phyloP scores from a whole-genome alignment of 306 rosid species.

The Prunus mira region DNA sequence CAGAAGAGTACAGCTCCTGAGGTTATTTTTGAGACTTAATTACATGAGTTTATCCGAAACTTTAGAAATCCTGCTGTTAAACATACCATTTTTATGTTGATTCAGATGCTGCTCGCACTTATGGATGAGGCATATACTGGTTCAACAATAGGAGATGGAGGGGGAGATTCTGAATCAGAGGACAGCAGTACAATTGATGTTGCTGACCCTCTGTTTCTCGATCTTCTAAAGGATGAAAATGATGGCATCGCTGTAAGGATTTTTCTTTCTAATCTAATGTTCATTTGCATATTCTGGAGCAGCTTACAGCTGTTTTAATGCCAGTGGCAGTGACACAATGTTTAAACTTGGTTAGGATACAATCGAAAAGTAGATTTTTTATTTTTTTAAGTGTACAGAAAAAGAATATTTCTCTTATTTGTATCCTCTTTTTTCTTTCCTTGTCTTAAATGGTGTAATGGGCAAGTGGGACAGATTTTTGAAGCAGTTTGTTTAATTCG shows the following conservation, averaged over 20 bases:
- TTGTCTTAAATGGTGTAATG: slow-evolving; percentile 1
- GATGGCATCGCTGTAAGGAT: slow-evolving; percentile 87
- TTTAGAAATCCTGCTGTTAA: slow-evolving; percentile 16
- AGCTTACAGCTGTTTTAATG: not conserved
- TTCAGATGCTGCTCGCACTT: slow-evolving; percentile 93
- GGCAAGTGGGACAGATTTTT: not conserved
- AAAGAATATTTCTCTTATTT: not conserved
- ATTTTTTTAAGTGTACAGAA: not conserved
- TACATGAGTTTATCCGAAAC: slow-evolving; percentile 10
- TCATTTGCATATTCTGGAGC: not conserved
- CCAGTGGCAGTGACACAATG: not conserved
- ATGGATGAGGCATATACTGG: slow-evolving; percentile 99
- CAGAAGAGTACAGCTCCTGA: slow-evolving; percentile 94
- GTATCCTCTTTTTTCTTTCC: not conserved
- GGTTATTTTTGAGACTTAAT: slow-evolving; percentile 43
- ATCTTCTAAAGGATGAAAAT: slow-evolving; percentile 94
- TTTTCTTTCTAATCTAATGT: slow-evolving; percentile 14
- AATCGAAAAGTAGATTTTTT: not conserved
- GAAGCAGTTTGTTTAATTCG: not conserved
- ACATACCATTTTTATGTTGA: slow-evolving; percentile 15
- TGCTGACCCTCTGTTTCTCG: slow-evolving; percentile 82
- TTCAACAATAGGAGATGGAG: slow-evolving; percentile 88
- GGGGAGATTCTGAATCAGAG: slow-evolving; percentile 90
- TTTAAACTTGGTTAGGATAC: not conserved
- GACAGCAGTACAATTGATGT: slow-evolving; percentile 72